These are phyloP conservation scores for Dipsacomyces acuminosporus DNA, from an alignment of 371 early-diverging fungal species.

Conservation along the genomic window DNA sequence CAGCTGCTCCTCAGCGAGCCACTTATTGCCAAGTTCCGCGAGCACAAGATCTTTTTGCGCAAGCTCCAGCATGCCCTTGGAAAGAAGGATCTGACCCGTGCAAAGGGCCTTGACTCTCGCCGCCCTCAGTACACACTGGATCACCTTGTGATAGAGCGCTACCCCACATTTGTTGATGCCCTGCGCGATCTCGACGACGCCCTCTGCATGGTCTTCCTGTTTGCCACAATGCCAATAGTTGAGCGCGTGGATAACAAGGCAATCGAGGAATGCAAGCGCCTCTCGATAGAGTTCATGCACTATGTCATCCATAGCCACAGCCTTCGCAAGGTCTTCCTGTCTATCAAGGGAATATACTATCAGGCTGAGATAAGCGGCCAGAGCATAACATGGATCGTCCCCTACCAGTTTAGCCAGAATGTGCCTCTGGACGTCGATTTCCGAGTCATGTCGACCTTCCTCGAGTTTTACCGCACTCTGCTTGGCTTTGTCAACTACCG, in stretches of 20 bases:
- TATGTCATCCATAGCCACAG: conserved; percentile 75
- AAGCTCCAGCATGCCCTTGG: conserved; percentile 81
- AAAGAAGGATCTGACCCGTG: conserved; percentile 72
- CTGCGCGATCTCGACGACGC: conserved; percentile 95
- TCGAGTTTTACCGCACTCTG: conserved; percentile 90
- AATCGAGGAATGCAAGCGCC: conserved; percentile 71
- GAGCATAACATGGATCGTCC: conserved; percentile 91
- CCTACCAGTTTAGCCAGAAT: conserved; percentile 86
- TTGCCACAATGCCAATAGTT: conserved; percentile 77
- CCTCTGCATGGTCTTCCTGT: conserved; percentile 88
- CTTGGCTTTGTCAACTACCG: conserved; percentile 94
- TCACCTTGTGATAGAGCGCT: conserved; percentile 93
- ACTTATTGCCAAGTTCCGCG: conserved; percentile 77
- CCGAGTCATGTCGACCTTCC: conserved; percentile 93
- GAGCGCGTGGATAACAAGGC: conserved; percentile 54
- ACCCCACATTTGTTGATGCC: conserved; percentile 92
- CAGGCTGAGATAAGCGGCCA: conserved; percentile 95
- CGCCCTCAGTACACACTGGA: conserved; percentile 81
- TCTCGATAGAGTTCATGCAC: conserved; percentile 87
- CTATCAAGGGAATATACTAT: conserved; percentile 98
- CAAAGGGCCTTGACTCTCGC: conserved; percentile 64
- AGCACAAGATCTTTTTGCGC: conserved; percentile 78
- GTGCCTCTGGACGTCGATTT: conserved; percentile 94
- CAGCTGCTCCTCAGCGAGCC: conserved; percentile 92
- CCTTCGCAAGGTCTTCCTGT: conserved; percentile 85